A percentile compares a stretch with the other conserved stretches of the same genome.
phyloP scores from a whole-genome alignment of 2,329 filamentous ascomycete species.

The Elsinoe australis region DNA sequence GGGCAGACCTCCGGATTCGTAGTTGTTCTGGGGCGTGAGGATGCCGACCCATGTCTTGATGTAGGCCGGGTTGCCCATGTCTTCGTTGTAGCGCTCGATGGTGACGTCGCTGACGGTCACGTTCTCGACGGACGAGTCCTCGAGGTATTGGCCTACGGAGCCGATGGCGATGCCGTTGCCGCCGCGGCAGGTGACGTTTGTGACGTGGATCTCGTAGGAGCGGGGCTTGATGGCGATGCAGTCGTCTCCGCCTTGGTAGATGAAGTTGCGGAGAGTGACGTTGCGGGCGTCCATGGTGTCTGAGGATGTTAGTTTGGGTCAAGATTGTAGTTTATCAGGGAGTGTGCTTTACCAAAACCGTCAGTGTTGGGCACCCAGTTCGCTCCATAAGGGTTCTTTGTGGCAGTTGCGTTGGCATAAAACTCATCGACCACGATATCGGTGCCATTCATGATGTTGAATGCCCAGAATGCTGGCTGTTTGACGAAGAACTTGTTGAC shows the following conservation, averaged over 20 bases:
- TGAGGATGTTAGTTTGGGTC: constrained; percentile 15
- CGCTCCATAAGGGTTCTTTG: constrained; percentile 42
- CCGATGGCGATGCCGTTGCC: constrained; percentile 49
- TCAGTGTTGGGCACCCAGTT: constrained; percentile 55
- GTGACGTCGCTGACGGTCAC: constrained; percentile 42
- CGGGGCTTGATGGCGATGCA: constrained; percentile 58
- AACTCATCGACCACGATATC: constrained; percentile 48
- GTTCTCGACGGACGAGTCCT: constrained; percentile 47
- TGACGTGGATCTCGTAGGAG: constrained; percentile 50
- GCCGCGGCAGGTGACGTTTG: constrained; percentile 48
- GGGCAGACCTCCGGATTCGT: constrained; percentile 44
- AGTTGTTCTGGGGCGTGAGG: constrained; percentile 38
- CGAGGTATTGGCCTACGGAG: constrained; percentile 48
- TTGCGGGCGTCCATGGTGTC: constrained; percentile 50
- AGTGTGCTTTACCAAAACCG: constrained; percentile 45
- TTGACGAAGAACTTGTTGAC: constrained; percentile 48
- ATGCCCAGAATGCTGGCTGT: constrained; percentile 46
- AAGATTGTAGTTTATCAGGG: too few relatives aligned
- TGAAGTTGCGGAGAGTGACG: constrained; percentile 43
- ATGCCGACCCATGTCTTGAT: constrained; percentile 52
- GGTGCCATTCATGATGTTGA: constrained; percentile 53
- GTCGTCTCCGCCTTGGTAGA: constrained; percentile 51
- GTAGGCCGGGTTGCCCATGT: constrained; percentile 45
- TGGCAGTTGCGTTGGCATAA: constrained; percentile 44
- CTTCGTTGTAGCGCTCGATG: constrained; percentile 40